Evolutionary conservation across 208 protist genomes (phyloP), one percentile per base, ranked within the genome.

Genomic region (Eutreptiella sp.): DNA sequence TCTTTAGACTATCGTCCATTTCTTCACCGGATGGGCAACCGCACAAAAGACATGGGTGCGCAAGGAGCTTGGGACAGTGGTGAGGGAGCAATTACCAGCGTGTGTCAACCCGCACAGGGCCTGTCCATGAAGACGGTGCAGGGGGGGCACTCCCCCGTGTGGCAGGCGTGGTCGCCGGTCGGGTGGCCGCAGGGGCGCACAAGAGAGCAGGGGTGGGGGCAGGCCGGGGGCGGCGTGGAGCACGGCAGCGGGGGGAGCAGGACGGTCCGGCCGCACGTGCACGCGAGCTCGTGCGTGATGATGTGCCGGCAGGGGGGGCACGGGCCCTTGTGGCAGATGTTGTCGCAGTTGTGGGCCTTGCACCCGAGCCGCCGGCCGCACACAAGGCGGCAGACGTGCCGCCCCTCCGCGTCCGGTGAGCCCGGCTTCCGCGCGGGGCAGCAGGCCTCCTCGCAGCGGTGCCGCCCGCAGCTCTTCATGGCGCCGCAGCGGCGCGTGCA

Each of bases 181-280:
- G 83, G 75, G 62, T 94, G 88, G n/a, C 79, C 81, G 64, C 88
- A 94, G 1, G 73, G 60, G 9, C 87, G 79, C 1, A 77, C 77
- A 14, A 87, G 63, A 24, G 53, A 66, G 66, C 88, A 94, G 1
- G 76, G 76, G 48, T 87, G 64, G 29, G 54, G 75, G 63, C 88
- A 94, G 39, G 38, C 39, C 9, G 88, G 88, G n/a, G 78, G 79
- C 53, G 60, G 70, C 29, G 85, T 90, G 21, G 84, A 84, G 53
- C 88, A 94, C 45, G 83, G 83, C 33, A 94, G 79, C 24, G 88
- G 88, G 39, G 88, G 85, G 23, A 85, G 77, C 21, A 90, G 54
- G 68, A 80, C 84, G 0, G 84, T 85, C 7, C 70, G 66, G 26
- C 80, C 73, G 66, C 88, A 94, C 26, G 77, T 67, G 72, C 88